Conservation (phyloP, 352 stramenopile genomes). For the Globisporangium heterothallicum region DNA sequence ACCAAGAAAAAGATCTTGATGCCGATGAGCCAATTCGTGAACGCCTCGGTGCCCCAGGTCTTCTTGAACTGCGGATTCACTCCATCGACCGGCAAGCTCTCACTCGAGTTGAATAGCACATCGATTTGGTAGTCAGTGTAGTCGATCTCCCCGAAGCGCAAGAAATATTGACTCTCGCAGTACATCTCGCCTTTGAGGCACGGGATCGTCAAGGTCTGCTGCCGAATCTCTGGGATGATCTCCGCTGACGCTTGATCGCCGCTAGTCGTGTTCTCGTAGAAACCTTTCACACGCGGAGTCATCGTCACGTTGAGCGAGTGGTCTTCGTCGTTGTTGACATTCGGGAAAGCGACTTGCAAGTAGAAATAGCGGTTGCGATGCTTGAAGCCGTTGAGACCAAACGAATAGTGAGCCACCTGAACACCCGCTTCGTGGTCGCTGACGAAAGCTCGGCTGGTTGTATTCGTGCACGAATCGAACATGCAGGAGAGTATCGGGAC, state of each 20-base stretch:
- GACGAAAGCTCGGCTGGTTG: slow-evolving; percentile 33
- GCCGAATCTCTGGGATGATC: slow-evolving; percentile 29
- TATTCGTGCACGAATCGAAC: slow-evolving; percentile 41
- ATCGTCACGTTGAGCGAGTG: slow-evolving; percentile 48
- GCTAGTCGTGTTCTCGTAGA: slow-evolving; percentile 31
- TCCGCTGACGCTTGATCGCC: slow-evolving; percentile 29
- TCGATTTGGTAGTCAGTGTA: slow-evolving; percentile 50
- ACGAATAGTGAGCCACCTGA: slow-evolving; percentile 45
- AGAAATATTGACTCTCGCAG: slow-evolving; percentile 42
- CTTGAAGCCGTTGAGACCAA: slow-evolving; percentile 43
- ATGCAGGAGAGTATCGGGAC: slow-evolving; percentile 36
- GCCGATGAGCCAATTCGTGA: slow-evolving; percentile 55
- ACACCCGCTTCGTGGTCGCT: slow-evolving; percentile 23
- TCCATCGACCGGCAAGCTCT: slow-evolving; percentile 27
- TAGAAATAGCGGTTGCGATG: slow-evolving; percentile 66
- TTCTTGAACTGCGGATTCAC: slow-evolving; percentile 46
- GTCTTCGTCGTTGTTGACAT: slow-evolving; percentile 21
- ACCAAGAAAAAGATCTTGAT: slow-evolving; percentile 55
- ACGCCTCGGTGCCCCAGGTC: slow-evolving; percentile 39
- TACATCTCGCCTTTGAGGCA: slow-evolving; percentile 26
- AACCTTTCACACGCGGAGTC: slow-evolving; percentile 43
- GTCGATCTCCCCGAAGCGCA: slow-evolving; percentile 51
- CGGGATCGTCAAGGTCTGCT: slow-evolving; percentile 28
- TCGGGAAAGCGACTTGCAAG: slow-evolving; percentile 43
- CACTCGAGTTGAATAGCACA: slow-evolving; percentile 51